phyloP scores from a whole-genome alignment of 2,329 filamentous ascomycete species.

The Camptophora hylomeconis region DNA sequence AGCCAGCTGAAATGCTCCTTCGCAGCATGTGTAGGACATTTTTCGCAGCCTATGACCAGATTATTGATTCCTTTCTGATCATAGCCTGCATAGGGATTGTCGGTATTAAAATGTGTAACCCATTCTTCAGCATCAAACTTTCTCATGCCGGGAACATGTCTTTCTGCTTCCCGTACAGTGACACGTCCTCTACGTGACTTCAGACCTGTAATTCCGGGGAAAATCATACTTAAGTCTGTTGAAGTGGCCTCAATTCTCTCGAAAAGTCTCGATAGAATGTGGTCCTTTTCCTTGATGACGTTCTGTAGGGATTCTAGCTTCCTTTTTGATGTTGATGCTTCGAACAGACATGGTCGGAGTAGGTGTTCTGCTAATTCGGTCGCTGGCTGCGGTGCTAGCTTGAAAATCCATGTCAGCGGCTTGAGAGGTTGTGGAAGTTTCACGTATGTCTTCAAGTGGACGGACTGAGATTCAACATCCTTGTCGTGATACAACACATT shows the following conservation, averaged over 20 bases:
- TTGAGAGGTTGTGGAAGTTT: conserved; percentile 41
- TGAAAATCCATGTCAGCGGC: conserved; percentile 39
- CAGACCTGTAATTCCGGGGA: conserved; percentile 39
- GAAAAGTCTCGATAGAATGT: conserved; percentile 42
- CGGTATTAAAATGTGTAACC: conserved; percentile 20
- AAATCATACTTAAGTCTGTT: conserved; percentile 42
- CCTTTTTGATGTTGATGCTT: conserved; percentile 33
- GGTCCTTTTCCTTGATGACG: conserved; percentile 44
- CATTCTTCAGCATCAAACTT: conserved; percentile 39
- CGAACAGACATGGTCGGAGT: conserved; percentile 39
- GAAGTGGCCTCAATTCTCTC: conserved; percentile 45
- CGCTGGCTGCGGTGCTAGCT: conserved; percentile 29
- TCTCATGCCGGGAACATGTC: conserved; percentile 41
- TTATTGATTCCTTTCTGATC: conserved; percentile 2
- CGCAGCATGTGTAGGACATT: conserved; percentile 12
- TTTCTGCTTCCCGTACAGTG: conserved; percentile 36
- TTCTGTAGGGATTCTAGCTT: conserved; percentile 37
- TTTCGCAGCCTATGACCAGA: conserved; percentile 12
- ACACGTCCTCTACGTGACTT: conserved; percentile 32
- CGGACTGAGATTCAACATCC: conserved; percentile 20
- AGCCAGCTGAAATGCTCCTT: conserved; percentile 4
- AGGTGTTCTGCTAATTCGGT: conserved; percentile 35
- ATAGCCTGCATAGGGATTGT: conserved; percentile 9
- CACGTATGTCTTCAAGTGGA: conserved; percentile 35
- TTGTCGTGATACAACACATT: conserved; percentile 16